Evolutionary conservation across 2,329 filamentous ascomycete genomes (phyloP).

Genomic region (Diaporthe batatas): DNA sequence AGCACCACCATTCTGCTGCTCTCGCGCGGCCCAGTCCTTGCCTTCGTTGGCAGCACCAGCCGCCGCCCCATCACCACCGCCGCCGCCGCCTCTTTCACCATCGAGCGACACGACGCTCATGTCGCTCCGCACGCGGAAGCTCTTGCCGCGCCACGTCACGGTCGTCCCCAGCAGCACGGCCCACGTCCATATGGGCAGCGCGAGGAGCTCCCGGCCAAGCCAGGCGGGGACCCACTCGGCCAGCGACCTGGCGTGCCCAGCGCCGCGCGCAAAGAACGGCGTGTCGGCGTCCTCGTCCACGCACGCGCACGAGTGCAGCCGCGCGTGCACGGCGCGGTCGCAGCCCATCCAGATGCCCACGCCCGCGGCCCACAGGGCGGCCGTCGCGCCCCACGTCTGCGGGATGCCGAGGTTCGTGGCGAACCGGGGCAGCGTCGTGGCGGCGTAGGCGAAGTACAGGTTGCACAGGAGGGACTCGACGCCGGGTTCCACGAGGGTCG

Average conservation of each 20-base stretch:
- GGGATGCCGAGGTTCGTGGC: constrained; percentile 64
- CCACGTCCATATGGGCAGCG: constrained; percentile 90
- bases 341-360: constrained; percentile 79
- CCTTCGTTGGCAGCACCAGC: neutral
- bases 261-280: constrained; percentile 75
- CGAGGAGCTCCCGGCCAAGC: constrained; percentile 85
- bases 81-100: too few relatives aligned
- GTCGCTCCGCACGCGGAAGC: constrained; percentile 85
- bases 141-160: constrained; percentile 87
- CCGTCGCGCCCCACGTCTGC: constrained; percentile 77
- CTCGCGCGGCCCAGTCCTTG: neutral
- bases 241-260: constrained; percentile 65
- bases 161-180: constrained; percentile 90
- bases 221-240: constrained; percentile 83
- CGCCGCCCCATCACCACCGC: neutral
- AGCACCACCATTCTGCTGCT: neutral
- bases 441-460: constrained; percentile 81
- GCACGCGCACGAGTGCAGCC: constrained; percentile 79
- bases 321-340: constrained; percentile 80
- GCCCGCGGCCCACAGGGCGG: constrained; percentile 73
- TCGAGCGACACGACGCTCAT: constrained; percentile 76
- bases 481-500: constrained; percentile 92
- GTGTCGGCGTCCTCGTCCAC: constrained; percentile 76
- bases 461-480: constrained; percentile 91
- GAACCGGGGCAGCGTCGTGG: constrained; percentile 80